Base-by-base conservation (phyloP, 2,329 filamentous ascomycete genomes). In the Claviceps sp. region DNA sequence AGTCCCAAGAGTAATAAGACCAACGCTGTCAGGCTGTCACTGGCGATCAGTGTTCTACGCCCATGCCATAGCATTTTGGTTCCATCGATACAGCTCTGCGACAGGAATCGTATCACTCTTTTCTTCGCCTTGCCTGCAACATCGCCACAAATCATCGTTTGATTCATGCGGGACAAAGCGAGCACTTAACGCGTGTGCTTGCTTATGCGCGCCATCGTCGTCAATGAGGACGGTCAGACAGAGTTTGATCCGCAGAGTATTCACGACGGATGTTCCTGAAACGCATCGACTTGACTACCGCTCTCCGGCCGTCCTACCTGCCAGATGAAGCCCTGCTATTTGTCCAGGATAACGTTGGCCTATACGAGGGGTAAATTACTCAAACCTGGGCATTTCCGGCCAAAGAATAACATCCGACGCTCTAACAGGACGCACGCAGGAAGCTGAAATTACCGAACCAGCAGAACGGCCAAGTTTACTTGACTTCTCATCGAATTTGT, bases 381-480 rank as follows among this genome's bases (percentile, higher is more conserved):
- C 72, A 49, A 20, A 16, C 38, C 29, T 45, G 39, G 39, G 16
- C 11, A 8, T 29, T 38, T 22, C 11, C 23, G 34, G 17, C 13
- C 47, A 14, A 22, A 17, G 23, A 29, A 40, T 11, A 4, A 34
- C 29, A n/a, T 22, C 17, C 37, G 43, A 14, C 17, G n/a, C 20
- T 29, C 47, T 57, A 23, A 55, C 45, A 22, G n/a, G 23, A n/a
- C 40, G n/a, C 20, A 16, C 13, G 39, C 60, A 95, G 89, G 60
- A 97, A 96, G 72, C 93, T 84, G 73, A 98, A 98, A 72, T 84
- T 98, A 51, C 85, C 88, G 38, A 83, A 90, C 63, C 88, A 94
- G 58, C 93, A 98, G 66, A 88, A 95, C 71, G 93, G 93, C 49
- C 89, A 96, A 71, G 88, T 93, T 51, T 98, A 98, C 66, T 69